Evolutionary conservation across 2,329 filamentous ascomycete species (phyloP), one percentile per base, ranked within the genome.

Genomic region (Pestalotiopsis sp.): DNA sequence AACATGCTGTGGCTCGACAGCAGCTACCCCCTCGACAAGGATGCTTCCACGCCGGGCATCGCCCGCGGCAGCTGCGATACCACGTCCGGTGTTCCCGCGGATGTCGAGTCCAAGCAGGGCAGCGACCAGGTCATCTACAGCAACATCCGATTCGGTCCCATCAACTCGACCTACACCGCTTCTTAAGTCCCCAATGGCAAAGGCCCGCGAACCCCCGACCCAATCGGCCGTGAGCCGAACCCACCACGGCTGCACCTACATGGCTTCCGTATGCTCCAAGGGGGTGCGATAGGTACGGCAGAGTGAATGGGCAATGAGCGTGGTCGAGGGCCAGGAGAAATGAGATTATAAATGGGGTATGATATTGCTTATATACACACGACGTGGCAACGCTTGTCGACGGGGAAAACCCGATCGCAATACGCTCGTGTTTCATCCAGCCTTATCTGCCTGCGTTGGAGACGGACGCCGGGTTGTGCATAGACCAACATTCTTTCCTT

Each of bases 1-100:
- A 82, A 86, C 79, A 89, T 89, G 86, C 82, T 87, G 67, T 89
- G 88, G 87, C 83, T 90, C 71, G 87, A 89, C 81, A 75, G 72
- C 68, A 85, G 81, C 72, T 89, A 86, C 80, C 75, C 58, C 44
- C 3, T 44, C 62, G 65, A 69, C 65, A 67, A 66, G 57, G 44
- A 69, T 59, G 67, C 70, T 59, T 69, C 68, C 35, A 67, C 69
- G 1, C 81, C 81, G 30, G 85, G 85, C 72, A 78, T 79, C 64
- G 78, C 78, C 64, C 81, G 85, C 71, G 85, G 85, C 61, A 76
- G 78, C 26, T 88, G 85, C 74, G 70, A 77, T 65, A 79, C 78
- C 17, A 75, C 73, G 67, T 82, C 82, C 17, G 84, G 84, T 40
- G 78, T 76, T 7, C 84, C 85, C n/a, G 63, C 73, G n/a, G 78